Evolutionary conservation across 441 rosid species (phyloP), one percentile per base, ranked within the genome.

Genomic region (Syzygium malaccense): DNA sequence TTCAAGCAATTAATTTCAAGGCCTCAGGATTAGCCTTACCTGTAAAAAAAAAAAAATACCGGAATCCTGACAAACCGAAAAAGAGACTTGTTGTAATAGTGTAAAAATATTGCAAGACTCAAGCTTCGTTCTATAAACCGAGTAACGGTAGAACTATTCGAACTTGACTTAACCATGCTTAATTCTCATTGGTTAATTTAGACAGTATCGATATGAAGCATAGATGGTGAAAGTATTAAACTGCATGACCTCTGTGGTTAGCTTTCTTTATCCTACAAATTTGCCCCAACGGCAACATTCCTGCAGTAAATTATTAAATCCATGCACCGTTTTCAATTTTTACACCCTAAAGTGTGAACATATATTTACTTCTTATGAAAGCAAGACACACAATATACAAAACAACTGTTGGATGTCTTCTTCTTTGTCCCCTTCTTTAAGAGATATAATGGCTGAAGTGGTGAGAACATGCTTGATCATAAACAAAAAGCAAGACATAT

Each of bases 11-110:
- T 79, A 41, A 79, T 48, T 41, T 28, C 80, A 80, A 79, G 30
- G 18, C 86, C 60, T 60, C 56, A 55, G n/a, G 86, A 57, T 78
- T 86, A 57, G 89, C 88, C 88, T 83, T 88, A 23, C 83, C 48
- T 37, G n/a, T 17, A 14, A 53, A 4, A 60, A 25, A 3, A 37
- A 11, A 20, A 15, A 30, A 19, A 20, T 33, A 33, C 15, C 4
- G 26, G 14, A 37, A 20, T 41, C 51, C n/a, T 5, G 7, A 75
- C 41, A 75, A 23, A 12, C n/a, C 17, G 15, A 75, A 75, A 75
- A 23, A 75, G 10, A 41, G 53, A 41, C 51, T 14, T 2, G n/a
- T 23, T 41, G 51, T 75, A 2, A 41, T 23, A 6, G 51, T 41
- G 17, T 12, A 41, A 41, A 75, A 13, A 3, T 12, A 75, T 41